A percentile compares a stretch with the other conserved stretches of the same genome.
These are phyloP conservation scores for Udeniomyces megalosporus DNA, from an alignment of 768 basidiomycete species.

Conservation along the genomic window DNA sequence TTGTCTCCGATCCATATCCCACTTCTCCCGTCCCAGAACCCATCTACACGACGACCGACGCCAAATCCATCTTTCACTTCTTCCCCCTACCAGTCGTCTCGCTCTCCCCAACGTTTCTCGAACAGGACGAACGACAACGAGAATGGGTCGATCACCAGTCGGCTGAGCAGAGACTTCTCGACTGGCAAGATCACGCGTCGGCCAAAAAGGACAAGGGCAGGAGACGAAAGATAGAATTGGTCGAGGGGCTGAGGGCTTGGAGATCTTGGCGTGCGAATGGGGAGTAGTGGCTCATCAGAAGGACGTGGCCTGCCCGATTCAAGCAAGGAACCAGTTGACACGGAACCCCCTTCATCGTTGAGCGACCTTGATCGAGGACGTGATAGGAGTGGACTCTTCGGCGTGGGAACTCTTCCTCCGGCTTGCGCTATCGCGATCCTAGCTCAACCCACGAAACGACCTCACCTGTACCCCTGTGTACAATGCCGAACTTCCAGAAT, in stretches of 20 bases:
- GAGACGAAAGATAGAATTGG: background rate
- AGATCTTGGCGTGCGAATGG: background rate
- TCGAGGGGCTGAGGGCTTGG: background rate
- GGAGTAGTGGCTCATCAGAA: background rate
- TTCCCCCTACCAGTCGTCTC: background rate
- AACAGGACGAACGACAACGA: background rate
- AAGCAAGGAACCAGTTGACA: too few relatives aligned
- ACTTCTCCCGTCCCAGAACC: background rate
- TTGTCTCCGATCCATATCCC: background rate
- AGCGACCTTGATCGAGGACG: too few relatives aligned
- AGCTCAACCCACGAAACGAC: too few relatives aligned
- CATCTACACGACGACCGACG: background rate
- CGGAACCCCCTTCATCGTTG: too few relatives aligned
- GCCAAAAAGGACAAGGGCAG: background rate
- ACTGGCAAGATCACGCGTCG: background rate
- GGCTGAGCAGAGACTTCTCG: background rate
- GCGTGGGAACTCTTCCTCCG: too few relatives aligned
- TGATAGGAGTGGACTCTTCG: too few relatives aligned
- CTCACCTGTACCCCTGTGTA: too few relatives aligned
- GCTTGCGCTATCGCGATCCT: too few relatives aligned
- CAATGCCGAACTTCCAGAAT: too few relatives aligned
- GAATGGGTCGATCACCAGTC: background rate
- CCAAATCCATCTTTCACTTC: constrained; percentile 1
- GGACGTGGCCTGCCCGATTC: too few relatives aligned
- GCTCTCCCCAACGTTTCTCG: background rate